Conservation (phyloP, 768 basidiomycete genomes). For the Flagelloscypha sp. region DNA sequence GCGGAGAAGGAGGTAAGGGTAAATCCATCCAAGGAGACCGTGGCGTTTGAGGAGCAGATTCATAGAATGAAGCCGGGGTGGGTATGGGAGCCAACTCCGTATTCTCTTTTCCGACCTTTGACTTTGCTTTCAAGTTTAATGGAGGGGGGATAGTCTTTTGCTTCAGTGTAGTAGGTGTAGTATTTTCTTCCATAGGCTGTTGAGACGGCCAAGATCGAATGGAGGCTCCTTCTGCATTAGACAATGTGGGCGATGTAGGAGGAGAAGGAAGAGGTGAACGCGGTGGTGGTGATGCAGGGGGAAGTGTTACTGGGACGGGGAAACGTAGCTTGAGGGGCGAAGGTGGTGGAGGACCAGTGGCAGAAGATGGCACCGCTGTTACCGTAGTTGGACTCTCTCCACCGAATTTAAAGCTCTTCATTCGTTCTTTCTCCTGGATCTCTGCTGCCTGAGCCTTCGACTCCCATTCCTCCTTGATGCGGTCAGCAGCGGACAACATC, state of each 20-base stretch:
- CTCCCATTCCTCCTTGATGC: constrained; percentile 49
- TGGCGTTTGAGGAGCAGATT: too few species aligned
- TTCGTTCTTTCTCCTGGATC: constrained; percentile 15
- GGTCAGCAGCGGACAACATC: constrained; percentile 36
- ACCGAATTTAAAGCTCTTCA: constrained; percentile 30
- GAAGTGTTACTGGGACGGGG: constrained; percentile 12
- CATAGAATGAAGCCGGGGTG: too few species aligned
- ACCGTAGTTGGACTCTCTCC: constrained; percentile 7
- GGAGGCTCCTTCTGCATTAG: too few species aligned
- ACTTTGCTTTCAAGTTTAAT: too few species aligned
- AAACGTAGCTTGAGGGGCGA: constrained; percentile 10
- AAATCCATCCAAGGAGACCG: too few species aligned
- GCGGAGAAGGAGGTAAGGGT: too few species aligned
- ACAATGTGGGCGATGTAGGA: background rate
- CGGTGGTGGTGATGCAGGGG: constrained; percentile 8
- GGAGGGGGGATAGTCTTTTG: too few species aligned
- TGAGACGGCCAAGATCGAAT: constrained; percentile 9
- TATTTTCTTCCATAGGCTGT: constrained; percentile 11
- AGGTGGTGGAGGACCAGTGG: background rate
- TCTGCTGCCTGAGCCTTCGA: constrained; percentile 25
- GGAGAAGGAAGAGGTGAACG: background rate
- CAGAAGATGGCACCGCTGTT: background rate
- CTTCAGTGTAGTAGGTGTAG: background rate
- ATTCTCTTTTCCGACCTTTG: too few species aligned
- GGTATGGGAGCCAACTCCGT: too few species aligned